These are phyloP conservation scores for Hyaloscypha bicolor DNA, from an alignment of 495 filamentous ascomycete genomes.

Conservation along the genomic window DNA sequence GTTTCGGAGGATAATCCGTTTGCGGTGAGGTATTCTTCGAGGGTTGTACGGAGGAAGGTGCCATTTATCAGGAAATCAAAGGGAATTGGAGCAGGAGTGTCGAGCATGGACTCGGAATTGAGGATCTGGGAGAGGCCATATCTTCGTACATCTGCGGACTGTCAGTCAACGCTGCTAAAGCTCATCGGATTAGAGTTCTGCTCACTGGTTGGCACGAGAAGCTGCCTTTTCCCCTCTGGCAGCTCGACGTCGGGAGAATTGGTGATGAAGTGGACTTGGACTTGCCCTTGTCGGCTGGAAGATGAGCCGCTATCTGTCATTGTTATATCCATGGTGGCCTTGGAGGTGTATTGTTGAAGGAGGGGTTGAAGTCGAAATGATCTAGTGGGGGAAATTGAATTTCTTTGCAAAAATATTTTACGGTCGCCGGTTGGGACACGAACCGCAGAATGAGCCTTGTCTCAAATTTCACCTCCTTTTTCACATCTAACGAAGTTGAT, in stretches of 20 bases:
- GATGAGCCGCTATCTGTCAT: conserved; percentile 17
- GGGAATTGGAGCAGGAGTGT: conserved; percentile 76
- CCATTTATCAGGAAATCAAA: conserved; percentile 97
- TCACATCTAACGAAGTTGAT: too few relatives aligned
- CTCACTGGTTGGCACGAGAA: conserved; percentile 53
- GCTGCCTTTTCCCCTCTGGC: conserved; percentile 52
- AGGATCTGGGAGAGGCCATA: conserved; percentile 91
- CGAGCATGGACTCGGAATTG: conserved; percentile 79
- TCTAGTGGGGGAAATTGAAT: neutral
- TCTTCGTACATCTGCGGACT: conserved; percentile 68
- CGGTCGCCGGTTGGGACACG: neutral
- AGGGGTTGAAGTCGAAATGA: neutral
- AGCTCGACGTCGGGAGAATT: conserved; percentile 58
- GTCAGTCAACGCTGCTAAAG: conserved; percentile 3
- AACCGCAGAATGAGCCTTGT: too few relatives aligned
- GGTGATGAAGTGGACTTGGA: conserved; percentile 61
- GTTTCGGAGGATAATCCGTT: conserved; percentile 89
- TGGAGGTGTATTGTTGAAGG: neutral
- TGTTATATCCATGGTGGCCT: conserved; percentile 13
- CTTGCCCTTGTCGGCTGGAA: conserved; percentile 36
- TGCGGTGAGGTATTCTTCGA: conserved; percentile 84
- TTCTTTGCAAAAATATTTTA: conserved; percentile 2
- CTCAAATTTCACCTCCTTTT: too few relatives aligned
- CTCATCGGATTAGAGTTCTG: conserved; percentile 21
- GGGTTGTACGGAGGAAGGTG: conserved; percentile 80